phyloP scores from a whole-genome alignment of 495 filamentous ascomycete genomes.

The Tuber microsphaerosporum region DNA sequence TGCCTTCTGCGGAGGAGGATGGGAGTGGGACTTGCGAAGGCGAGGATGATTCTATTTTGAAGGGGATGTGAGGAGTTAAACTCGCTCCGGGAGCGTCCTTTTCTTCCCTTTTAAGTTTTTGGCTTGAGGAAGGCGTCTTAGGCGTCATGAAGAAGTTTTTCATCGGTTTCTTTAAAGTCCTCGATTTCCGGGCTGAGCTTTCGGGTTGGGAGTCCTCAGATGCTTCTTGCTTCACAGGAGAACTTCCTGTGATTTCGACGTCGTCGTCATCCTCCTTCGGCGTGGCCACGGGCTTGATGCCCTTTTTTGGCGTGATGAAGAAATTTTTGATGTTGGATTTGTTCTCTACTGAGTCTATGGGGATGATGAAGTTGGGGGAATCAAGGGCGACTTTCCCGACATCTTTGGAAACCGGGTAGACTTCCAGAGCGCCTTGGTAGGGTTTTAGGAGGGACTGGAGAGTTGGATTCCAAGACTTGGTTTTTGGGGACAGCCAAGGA shows the following conservation, averaged over 20 bases:
- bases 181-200: slow-evolving; percentile 2
- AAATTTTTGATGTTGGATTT: slow-evolving; percentile 91
- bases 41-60: neutral
- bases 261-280: slow-evolving; percentile 26
- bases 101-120: slow-evolving; percentile 11
- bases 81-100: neutral
- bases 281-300: slow-evolving; percentile 42
- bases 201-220: neutral
- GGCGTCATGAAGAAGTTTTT: neutral
- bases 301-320: slow-evolving; percentile 56
- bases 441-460: slow-evolving; percentile 70
- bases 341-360: slow-evolving; percentile 72
- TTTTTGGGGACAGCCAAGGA: slow-evolving; percentile 70
- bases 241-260: slow-evolving; percentile 3
- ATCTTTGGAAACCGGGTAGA: slow-evolving; percentile 77
- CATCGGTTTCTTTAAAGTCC: slow-evolving; percentile 1
- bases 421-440: slow-evolving; percentile 70
- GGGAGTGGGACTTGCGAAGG: neutral
- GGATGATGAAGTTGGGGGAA: slow-evolving; percentile 71
- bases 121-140: slow-evolving; percentile 3
- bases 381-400: slow-evolving; percentile 97
- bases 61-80: neutral
- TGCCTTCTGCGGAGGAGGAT: neutral
- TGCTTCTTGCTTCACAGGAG: neutral
- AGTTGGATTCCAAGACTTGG: slow-evolving; percentile 65